A percentile compares a stretch with the other conserved stretches of the same genome.
Conservation (phyloP, 495 filamentous ascomycete genomes). For the Podospora comata region DNA sequence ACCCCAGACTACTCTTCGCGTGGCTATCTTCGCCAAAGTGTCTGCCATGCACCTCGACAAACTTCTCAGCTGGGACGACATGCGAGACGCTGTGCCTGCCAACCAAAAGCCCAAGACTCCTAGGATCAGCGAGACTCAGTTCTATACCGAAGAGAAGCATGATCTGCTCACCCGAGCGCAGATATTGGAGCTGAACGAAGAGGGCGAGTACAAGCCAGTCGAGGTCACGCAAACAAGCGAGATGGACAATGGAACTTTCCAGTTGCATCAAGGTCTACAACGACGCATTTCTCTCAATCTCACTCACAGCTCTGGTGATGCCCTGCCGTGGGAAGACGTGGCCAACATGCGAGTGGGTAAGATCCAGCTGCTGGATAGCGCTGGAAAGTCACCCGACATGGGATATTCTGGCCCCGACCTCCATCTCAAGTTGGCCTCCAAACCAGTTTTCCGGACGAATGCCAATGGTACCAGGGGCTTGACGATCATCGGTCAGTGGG, state of each 20-base stretch:
- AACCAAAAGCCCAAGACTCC: slow-evolving; percentile 60
- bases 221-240: slow-evolving; percentile 84
- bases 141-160: slow-evolving; percentile 87
- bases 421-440: slow-evolving; percentile 67
- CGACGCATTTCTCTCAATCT: slow-evolving; percentile 81
- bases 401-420: slow-evolving; percentile 69
- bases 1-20: slow-evolving; percentile 68
- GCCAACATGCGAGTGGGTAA: slow-evolving; percentile 69
- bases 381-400: slow-evolving; percentile 78
- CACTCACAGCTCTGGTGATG: slow-evolving; percentile 83
- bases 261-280: slow-evolving; percentile 93
- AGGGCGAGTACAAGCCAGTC: slow-evolving; percentile 85
- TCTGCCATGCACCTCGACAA: slow-evolving; percentile 95
- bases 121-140: slow-evolving; percentile 84
- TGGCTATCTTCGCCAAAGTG: slow-evolving; percentile 92
- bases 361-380: slow-evolving; percentile 76
- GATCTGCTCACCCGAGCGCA: slow-evolving; percentile 86
- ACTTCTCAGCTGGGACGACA: slow-evolving; percentile 97
- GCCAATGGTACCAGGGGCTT: slow-evolving; percentile 89
- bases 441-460: slow-evolving; percentile 74
- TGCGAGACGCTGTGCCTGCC: slow-evolving; percentile 67
- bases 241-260: slow-evolving; percentile 81
- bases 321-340: slow-evolving; percentile 81
- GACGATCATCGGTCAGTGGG: slow-evolving; percentile 87
- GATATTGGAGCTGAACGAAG: slow-evolving; percentile 85